phyloP scores from a whole-genome alignment of 805 yeast genomes.

The Starmerella sp. region DNA sequence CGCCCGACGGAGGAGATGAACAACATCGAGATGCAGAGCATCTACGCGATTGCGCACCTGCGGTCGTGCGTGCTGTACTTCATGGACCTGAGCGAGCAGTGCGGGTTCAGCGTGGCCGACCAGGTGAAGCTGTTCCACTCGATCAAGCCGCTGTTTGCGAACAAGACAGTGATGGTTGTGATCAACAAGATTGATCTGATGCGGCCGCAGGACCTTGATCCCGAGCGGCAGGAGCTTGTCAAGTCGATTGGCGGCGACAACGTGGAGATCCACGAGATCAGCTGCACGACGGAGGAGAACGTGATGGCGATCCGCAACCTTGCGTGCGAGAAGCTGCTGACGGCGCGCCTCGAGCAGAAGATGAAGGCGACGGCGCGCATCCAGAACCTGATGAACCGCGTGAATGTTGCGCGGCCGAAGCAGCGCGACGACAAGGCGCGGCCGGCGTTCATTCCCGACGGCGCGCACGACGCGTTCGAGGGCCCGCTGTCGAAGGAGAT shows the following conservation, averaged over 20 bases:
- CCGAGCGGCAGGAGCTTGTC: slow-evolving; percentile 60
- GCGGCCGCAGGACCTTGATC: slow-evolving; percentile 69
- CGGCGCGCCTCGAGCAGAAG: slow-evolving; percentile 94
- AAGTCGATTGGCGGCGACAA: slow-evolving; percentile 52
- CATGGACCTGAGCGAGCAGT: slow-evolving; percentile 97
- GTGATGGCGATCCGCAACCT: slow-evolving; percentile 92
- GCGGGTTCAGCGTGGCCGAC: slow-evolving; percentile 95
- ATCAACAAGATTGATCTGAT: slow-evolving; percentile 91
- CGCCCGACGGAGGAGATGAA: slow-evolving; percentile 99
- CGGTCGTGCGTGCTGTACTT: slow-evolving; percentile 93
- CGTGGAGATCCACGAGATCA: slow-evolving; percentile 84
- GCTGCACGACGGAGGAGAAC: slow-evolving; percentile 89
- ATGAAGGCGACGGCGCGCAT: slow-evolving; percentile 86
- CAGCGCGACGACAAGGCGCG: slow-evolving; percentile 74
- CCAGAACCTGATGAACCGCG: slow-evolving; percentile 79
- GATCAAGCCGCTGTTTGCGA: slow-evolving; percentile 93
- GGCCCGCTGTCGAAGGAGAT: slow-evolving; percentile 73
- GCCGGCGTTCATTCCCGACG: slow-evolving; percentile 73
- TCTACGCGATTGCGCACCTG: slow-evolving; percentile 96
- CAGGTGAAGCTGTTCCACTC: slow-evolving; percentile 96
- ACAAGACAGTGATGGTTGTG: slow-evolving; percentile 90
- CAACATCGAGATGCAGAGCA: slow-evolving; percentile 98
- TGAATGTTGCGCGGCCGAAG: slow-evolving; percentile 86
- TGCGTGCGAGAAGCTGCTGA: slow-evolving; percentile 92
- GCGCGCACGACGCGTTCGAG: slow-evolving; percentile 60